A percentile compares a stretch with the other conserved stretches of the same genome.
Evolutionary conservation across 2,329 filamentous ascomycete genomes (phyloP).

Genomic region (Talaromyces sp.): DNA sequence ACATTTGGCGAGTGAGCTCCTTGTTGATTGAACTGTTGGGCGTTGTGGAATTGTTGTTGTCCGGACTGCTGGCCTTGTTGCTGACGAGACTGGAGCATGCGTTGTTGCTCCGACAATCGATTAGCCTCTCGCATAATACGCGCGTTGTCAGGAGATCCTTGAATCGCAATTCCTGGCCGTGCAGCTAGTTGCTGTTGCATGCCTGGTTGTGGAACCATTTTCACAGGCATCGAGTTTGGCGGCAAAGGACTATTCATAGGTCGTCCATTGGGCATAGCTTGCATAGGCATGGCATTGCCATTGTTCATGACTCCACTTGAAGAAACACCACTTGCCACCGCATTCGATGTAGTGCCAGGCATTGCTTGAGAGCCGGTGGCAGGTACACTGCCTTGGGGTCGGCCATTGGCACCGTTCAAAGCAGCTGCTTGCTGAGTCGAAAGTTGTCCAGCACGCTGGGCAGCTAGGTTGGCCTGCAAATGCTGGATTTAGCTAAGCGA

Average conservation of each 20-base stretch:
- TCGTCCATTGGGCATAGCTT: slow-evolving; percentile 34
- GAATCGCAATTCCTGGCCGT: slow-evolving; percentile 44
- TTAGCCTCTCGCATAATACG: slow-evolving; percentile 45
- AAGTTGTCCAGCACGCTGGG: slow-evolving; percentile 39
- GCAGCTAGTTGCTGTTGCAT: slow-evolving; percentile 46
- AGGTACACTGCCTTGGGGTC: slow-evolving; percentile 38
- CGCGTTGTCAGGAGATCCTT: slow-evolving; percentile 49
- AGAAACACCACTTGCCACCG: slow-evolving; percentile 45
- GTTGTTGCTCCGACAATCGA: slow-evolving; percentile 48
- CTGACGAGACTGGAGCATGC: slow-evolving; percentile 55
- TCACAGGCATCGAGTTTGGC: slow-evolving; percentile 55
- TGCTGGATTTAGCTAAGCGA: neutral
- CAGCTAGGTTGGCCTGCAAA: slow-evolving; percentile 35
- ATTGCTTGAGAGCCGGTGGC: slow-evolving; percentile 30
- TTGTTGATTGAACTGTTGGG: slow-evolving; percentile 43
- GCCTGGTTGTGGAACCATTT: slow-evolving; percentile 51
- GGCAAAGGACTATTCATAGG: slow-evolving; percentile 47
- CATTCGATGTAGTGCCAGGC: slow-evolving; percentile 34
- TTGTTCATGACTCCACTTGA: slow-evolving; percentile 31
- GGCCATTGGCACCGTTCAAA: slow-evolving; percentile 27
- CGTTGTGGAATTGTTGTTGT: slow-evolving; percentile 37
- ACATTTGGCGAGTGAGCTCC: slow-evolving; percentile 42
- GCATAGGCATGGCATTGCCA: slow-evolving; percentile 35
- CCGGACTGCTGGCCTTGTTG: slow-evolving; percentile 35
- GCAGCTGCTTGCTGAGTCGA: slow-evolving; percentile 34